Percentiles rank a stretch among this genome's conserved stretches.
These are phyloP conservation scores for Ruellia speciosa DNA, from an alignment of 305 asterid genomes.

Conservation along the genomic window DNA sequence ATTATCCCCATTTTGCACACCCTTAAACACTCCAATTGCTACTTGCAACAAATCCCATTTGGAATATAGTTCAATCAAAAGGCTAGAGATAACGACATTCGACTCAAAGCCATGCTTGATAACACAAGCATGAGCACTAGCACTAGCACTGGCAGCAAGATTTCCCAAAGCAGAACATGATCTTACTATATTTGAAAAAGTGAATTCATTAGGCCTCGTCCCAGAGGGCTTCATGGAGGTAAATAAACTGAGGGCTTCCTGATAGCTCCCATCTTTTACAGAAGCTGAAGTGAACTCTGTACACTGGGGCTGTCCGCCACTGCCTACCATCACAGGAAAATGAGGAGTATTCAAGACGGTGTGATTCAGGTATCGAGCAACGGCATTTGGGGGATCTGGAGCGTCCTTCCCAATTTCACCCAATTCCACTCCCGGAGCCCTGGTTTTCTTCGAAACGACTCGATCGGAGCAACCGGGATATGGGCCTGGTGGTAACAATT, in stretches of 20 bases:
- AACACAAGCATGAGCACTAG: constrained; percentile 23
- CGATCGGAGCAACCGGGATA: too few relatives aligned
- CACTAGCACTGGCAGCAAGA: constrained; percentile 12
- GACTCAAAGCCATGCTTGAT: constrained; percentile 28
- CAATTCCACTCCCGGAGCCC: too few relatives aligned
- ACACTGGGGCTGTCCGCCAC: too few relatives aligned
- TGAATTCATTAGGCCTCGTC: constrained; percentile 26
- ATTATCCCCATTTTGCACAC: constrained; percentile 22
- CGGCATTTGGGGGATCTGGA: too few relatives aligned
- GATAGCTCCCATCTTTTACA: constrained; percentile 23
- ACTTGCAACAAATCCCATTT: constrained; percentile 17
- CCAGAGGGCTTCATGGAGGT: constrained; percentile 25
- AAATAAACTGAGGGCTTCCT: constrained; percentile 27
- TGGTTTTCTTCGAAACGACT: too few relatives aligned
- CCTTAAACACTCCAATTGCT: constrained; percentile 24
- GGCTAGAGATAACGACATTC: constrained; percentile 22
- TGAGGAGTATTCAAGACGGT: too few relatives aligned
- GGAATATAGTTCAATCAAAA: constrained; percentile 29
- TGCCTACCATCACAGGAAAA: too few relatives aligned
- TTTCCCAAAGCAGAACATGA: constrained; percentile 23
- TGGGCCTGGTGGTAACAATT: too few relatives aligned
- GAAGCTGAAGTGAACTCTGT: too few relatives aligned
- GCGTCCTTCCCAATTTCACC: too few relatives aligned
- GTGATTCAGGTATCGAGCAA: too few relatives aligned
- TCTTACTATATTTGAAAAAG: constrained; percentile 28